Base-by-base conservation (phyloP, 192 early-diverging fungal species). In the Linnemannia elongata region DNA sequence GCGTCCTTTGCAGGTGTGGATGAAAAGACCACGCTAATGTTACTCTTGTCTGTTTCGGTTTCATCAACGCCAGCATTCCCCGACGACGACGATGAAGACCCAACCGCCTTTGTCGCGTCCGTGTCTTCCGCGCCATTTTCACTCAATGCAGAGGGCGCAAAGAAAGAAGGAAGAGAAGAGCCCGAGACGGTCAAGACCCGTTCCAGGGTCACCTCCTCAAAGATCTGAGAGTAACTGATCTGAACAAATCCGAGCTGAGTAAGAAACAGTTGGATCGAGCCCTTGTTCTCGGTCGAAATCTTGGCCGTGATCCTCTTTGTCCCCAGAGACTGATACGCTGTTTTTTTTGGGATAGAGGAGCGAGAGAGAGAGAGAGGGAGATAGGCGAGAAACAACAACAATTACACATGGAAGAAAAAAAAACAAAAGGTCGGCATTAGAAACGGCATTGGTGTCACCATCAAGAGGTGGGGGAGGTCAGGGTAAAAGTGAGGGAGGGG, bases 191-290 rank as follows among this genome's bases (percentile, higher is more conserved):
- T 49, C 72, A 81, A 36, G 7, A 44, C 47, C 27, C 74, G n/a
- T 49, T 92, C 94, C 55, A 96, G 42, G 49, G 94, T 95, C 24
- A 92, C 89, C 84, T 97, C 94, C 73, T 93, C 82, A 84, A 97
- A 97, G 47, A 93, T 85, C 41, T 93, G 87, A 5, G 92, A 93
- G 41, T 69, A 80, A 0, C 88, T 73, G 15, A 91, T 88, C 57
- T 93, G 82, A 15, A 85, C 79, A 81, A 95, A 96, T 0, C 90
- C 93, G 15, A 96, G 89, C 42, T 90, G 89, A 18, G 87, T 75
- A 49, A 79, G 80, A 75, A 96, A 96, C 39, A 96, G 72, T 20
- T 89, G 74, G 47, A 95, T 88, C 45, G 92, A 93, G 12, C 92
- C 77, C 38, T 88, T 83, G 72, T 97, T 97, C 45, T 88, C 89